These are phyloP conservation scores for Suillus paluster DNA, from an alignment of 768 basidiomycete species.

Conservation along the genomic window DNA sequence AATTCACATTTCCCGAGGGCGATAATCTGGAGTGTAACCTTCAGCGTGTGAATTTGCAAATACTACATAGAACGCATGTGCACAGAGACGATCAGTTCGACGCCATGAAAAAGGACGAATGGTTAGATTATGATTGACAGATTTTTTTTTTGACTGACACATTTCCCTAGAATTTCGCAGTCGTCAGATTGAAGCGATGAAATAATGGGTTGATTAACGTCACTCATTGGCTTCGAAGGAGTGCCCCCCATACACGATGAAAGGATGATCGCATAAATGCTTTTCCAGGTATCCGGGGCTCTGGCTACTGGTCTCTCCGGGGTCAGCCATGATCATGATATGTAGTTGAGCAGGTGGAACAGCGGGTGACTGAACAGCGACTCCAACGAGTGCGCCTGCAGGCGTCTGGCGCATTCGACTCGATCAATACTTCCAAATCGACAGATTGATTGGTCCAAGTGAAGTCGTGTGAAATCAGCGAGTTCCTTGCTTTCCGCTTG, in stretches of 20 bases:
- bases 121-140: not conserved
- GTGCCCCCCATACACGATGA: conserved; percentile 58
- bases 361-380: no score
- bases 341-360: no score
- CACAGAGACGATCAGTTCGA: conserved; percentile 74
- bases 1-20: conserved; percentile 83
- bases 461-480: no score
- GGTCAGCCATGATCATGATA: no score
- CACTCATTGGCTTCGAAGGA: not conserved
- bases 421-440: no score
- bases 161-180: conserved; percentile 27
- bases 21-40: conserved; percentile 56
- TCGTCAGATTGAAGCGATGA: conserved; percentile 2
- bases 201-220: conserved; percentile 12
- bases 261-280: conserved; percentile 52
- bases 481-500: no score
- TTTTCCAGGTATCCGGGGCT: no score
- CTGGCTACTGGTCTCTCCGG: no score
- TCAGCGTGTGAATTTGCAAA: not conserved
- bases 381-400: no score
- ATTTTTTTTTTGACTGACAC: conserved; percentile 24
- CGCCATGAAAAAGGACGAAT: conserved; percentile 33
- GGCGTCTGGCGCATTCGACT: no score
- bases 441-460: no score
- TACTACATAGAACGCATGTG: conserved; percentile 45